Evolutionary conservation across 345 rosid species (phyloP), one percentile per base, ranked within the genome.

Genomic region (Euphorbia tirucalli): DNA sequence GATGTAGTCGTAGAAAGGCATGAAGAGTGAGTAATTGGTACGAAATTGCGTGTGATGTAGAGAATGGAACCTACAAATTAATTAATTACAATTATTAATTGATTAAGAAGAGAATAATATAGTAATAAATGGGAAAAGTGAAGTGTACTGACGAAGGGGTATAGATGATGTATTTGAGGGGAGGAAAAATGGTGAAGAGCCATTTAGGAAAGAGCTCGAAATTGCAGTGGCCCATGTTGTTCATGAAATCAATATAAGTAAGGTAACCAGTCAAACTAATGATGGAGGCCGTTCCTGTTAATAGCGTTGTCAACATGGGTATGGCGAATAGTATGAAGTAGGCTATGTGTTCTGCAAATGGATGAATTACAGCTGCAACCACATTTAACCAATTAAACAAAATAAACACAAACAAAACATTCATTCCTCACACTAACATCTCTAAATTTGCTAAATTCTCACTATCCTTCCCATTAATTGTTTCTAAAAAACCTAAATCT

Each of bases 211-310:
- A 68, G 82, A 91, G 70, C 84, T 93, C 97, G 52, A 89, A 87
- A 72, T 93, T 93, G 84, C 97, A 89, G 62, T 93, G 97, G 3
- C 98, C 98, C 91, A 93, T 76, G 61, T 91, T 85, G 84, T 89
- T 93, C 97, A 93, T 93, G 18, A 83, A 75, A 65, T 93, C 95
- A 1, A 90, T 15, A 74, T 71, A 90, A 11, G 83, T 73, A n/a
- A 88, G 0, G 78, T 93, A 93, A 14, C 57, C 60, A 0, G 41
- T 5, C 2, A 52, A 0, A 22, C 82, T 50, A 13, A 16, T 32
- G 0, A 78, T 25, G 3, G 93, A 91, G 7, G 64, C 57, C 0
- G 82, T 83, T 30, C 93, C 79, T 0, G 65, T 73, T 0, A 78
- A 0, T 16, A 71, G 0, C 0, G 82, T 62, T 16, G 87, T 68